phyloP scores from a whole-genome alignment of 108 stramenopile genomes.

The Bacterosira constricta region DNA sequence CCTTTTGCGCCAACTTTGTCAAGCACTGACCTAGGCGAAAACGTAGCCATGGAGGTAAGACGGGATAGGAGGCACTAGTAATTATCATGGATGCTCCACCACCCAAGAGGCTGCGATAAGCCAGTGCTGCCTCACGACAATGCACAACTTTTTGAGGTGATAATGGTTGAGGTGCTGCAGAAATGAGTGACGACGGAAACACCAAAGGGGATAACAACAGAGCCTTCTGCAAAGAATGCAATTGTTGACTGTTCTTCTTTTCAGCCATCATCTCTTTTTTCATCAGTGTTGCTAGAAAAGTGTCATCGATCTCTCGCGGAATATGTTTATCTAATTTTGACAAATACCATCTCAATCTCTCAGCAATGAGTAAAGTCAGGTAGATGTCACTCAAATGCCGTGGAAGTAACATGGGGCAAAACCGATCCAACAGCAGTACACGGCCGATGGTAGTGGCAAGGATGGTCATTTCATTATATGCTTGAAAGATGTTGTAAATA shows the following conservation, averaged over 20 bases:
- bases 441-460: conserved; percentile 28
- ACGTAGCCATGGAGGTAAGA: conserved; percentile 66
- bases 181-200: conserved; percentile 11
- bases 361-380: conserved; percentile 61
- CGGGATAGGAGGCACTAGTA: neutral
- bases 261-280: conserved; percentile 1
- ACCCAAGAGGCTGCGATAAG: conserved; percentile 34
- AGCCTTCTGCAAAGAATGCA: conserved; percentile 16
- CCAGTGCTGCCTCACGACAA: conserved; percentile 49
- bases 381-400: conserved; percentile 82
- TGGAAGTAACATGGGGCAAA: conserved; percentile 86
- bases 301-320: neutral
- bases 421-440: conserved; percentile 83
- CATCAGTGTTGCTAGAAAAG: neutral
- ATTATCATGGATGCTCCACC: conserved; percentile 37
- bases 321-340: conserved; percentile 11
- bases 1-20: conserved; percentile 57
- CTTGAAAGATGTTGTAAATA: conserved; percentile 7
- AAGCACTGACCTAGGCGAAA: conserved; percentile 57
- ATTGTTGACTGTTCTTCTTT: conserved; percentile 6
- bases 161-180: neutral
- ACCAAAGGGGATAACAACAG: conserved; percentile 23
- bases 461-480: conserved; percentile 31
- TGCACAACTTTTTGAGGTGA: conserved; percentile 8
- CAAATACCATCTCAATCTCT: conserved; percentile 40